phyloP scores from a whole-genome alignment of 371 early-diverging fungal genomes.

The Mortierella sp. region DNA sequence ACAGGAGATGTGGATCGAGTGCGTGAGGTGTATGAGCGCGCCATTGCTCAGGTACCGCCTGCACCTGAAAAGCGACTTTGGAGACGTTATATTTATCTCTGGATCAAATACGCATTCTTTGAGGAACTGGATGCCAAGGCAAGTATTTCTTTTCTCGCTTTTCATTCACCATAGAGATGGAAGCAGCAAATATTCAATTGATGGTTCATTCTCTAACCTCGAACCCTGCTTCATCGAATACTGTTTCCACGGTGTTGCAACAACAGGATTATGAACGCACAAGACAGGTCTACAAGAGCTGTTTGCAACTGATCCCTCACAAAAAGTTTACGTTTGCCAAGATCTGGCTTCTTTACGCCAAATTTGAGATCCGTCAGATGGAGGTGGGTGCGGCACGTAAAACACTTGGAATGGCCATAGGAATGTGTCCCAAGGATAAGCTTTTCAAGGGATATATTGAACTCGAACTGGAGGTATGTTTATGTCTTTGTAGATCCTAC shows the following conservation, averaged over 20 bases:
- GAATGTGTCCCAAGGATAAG: slow-evolving; percentile 79
- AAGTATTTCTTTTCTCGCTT: slow-evolving; percentile 9
- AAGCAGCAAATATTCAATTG: too few species aligned
- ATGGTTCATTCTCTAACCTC: neutral
- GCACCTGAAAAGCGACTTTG: slow-evolving; percentile 92
- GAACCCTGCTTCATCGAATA: neutral
- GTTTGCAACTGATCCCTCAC: slow-evolving; percentile 92
- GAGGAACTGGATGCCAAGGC: slow-evolving; percentile 90
- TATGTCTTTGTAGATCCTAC: neutral
- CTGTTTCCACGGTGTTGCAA: too few species aligned
- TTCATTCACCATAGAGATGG: too few species aligned
- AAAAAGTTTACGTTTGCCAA: slow-evolving; percentile 95
- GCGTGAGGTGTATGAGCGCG: slow-evolving; percentile 95
- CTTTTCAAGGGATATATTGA: slow-evolving; percentile 97
- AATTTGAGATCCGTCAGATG: slow-evolving; percentile 88
- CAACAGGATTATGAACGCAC: slow-evolving; percentile 83
- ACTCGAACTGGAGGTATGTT: slow-evolving; percentile 81
- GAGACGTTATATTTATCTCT: slow-evolving; percentile 97
- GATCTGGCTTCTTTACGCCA: slow-evolving; percentile 93
- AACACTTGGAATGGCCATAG: slow-evolving; percentile 87
- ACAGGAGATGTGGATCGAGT: slow-evolving; percentile 78
- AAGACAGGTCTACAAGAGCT: slow-evolving; percentile 85
- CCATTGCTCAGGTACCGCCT: slow-evolving; percentile 91
- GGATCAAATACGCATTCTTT: slow-evolving; percentile 97
- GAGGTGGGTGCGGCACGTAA: slow-evolving; percentile 85